A percentile compares a stretch with the other conserved stretches of the same genome.
phyloP scores from a whole-genome alignment of 2,329 filamentous ascomycete species.

The Sporothrix schenckii region DNA sequence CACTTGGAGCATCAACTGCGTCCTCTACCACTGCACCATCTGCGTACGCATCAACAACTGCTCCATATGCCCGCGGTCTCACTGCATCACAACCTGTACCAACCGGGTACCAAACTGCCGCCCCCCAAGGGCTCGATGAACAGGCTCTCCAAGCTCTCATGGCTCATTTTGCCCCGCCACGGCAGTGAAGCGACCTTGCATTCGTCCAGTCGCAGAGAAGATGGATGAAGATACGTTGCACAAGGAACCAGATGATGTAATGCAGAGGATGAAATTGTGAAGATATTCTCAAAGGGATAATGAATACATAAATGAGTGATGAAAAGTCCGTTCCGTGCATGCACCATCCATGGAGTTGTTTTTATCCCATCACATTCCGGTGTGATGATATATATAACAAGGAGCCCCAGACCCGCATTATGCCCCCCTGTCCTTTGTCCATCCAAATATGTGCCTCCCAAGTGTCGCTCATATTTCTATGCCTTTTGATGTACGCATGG shows the following conservation, averaged over 20 bases:
- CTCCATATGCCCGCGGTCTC: background rate
- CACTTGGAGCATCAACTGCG: constrained; percentile 41
- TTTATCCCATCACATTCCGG: background rate
- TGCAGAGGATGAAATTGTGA: background rate
- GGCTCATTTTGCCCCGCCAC: constrained; percentile 68
- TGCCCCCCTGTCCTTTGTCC: background rate
- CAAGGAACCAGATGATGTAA: background rate
- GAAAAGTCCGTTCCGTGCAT: background rate
- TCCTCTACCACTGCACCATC: constrained; percentile 15
- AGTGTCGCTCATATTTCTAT: background rate
- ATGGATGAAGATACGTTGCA: no score
- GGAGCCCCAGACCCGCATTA: background rate
- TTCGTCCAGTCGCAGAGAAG: background rate
- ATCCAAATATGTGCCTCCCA: background rate
- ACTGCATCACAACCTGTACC: background rate
- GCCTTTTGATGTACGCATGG: background rate
- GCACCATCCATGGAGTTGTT: background rate
- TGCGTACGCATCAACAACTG: background rate
- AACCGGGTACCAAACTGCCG: constrained; percentile 32
- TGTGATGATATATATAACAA: constrained; percentile 6
- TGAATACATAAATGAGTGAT: constrained; percentile 2
- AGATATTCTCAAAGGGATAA: background rate
- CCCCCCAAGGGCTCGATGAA: constrained; percentile 41
- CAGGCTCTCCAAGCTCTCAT: constrained; percentile 72
- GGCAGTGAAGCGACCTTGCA: constrained; percentile 49